Percentiles rank a stretch among this genome's conserved stretches.
These are phyloP conservation scores for Ziziphus jujuba DNA, from an alignment of 306 rosid species.

Conservation along the genomic window DNA sequence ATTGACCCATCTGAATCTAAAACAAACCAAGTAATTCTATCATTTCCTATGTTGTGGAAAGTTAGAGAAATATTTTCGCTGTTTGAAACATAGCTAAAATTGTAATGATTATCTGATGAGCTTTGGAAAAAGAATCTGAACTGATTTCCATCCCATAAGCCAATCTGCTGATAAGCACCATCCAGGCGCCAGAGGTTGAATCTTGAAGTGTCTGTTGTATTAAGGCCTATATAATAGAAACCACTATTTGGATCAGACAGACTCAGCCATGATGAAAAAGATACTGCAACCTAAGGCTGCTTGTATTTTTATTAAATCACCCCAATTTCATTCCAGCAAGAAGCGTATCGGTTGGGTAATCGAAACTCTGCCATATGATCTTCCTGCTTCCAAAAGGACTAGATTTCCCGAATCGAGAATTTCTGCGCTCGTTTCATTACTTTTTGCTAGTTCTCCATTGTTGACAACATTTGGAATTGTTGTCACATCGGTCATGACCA, in stretches of 20 bases:
- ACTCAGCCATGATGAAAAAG: conserved; percentile 11
- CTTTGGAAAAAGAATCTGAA: conserved; percentile 8
- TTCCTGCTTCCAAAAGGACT: conserved; percentile 5
- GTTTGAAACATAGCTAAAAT: conserved; percentile 2
- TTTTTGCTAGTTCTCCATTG: neutral
- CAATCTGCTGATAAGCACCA: conserved; percentile 9
- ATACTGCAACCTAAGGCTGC: neutral
- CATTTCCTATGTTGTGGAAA: conserved; percentile 6
- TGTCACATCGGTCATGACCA: conserved; percentile 6
- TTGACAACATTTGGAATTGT: neutral
- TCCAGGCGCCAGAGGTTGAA: neutral
- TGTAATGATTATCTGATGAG: neutral
- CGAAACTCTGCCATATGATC: conserved; percentile 10
- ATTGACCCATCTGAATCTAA: conserved; percentile 5
- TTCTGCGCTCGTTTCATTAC: conserved; percentile 2
- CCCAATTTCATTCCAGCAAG: conserved; percentile 22
- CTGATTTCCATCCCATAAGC: conserved; percentile 12
- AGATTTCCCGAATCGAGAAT: conserved; percentile 14
- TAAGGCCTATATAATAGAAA: conserved; percentile 1
- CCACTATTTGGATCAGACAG: neutral
- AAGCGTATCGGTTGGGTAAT: conserved; percentile 7
- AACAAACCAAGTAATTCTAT: conserved; percentile 9
- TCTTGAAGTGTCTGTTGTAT: neutral
- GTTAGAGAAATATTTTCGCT: conserved; percentile 11
- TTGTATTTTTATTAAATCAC: neutral